Evolutionary conservation across 139 green algal genomes (phyloP).

Genomic region (Pleodorina starrii): DNA sequence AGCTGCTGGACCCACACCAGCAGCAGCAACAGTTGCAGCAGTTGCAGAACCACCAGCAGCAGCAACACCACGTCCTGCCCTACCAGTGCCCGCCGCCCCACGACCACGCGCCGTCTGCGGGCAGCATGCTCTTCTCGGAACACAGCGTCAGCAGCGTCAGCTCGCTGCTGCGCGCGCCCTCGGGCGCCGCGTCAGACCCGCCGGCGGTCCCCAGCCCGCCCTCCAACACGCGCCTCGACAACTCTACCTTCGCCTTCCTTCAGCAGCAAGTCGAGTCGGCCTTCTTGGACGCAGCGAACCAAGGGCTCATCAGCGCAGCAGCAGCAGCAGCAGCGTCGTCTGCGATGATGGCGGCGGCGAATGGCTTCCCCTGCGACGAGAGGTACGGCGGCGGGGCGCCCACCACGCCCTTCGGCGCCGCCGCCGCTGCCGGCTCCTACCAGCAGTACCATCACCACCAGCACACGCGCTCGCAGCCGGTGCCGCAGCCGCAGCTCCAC

Average conservation of each 20-base stretch:
- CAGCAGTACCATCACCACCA: constrained; percentile 14
- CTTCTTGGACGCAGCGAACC: background rate
- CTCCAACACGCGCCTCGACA: background rate
- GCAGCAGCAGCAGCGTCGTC: background rate
- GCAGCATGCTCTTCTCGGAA: constrained; percentile 23
- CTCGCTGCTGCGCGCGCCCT: background rate
- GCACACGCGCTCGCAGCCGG: constrained; percentile 8
- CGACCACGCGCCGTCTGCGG: background rate
- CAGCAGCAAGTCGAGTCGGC: background rate
- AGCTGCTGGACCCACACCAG: background rate
- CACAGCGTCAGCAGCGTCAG: constrained; percentile 15
- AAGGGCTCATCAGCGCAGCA: background rate
- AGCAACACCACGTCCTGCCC: background rate
- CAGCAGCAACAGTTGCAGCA: background rate
- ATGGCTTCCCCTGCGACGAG: background rate
- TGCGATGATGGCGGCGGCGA: no score
- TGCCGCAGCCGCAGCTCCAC: background rate
- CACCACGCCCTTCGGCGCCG: background rate
- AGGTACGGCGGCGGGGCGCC: background rate
- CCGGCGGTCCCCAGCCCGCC: constrained; percentile 21
- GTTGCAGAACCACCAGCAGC: background rate
- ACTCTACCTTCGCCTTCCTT: constrained; percentile 21
- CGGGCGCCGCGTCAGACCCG: background rate
- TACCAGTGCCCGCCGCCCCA: background rate
- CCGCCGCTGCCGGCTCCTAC: background rate